Percentiles rank a stretch among this genome's conserved stretches.
Conservation (phyloP, 495 filamentous ascomycete species). For the Evernia prunastri region DNA sequence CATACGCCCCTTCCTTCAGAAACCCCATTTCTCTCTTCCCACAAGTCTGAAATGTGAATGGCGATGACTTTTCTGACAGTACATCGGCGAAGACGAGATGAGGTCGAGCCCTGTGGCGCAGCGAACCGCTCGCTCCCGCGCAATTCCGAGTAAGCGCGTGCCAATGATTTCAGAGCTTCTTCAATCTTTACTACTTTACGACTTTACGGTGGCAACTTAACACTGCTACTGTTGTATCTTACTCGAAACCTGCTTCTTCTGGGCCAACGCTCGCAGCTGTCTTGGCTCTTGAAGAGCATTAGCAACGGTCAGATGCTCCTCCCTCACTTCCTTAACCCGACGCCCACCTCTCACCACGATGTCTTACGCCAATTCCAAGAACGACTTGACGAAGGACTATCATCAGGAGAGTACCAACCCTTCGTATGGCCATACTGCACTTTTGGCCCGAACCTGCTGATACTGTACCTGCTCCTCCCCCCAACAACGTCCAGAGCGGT, state of each 20-base stretch:
- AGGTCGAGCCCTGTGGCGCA: background rate
- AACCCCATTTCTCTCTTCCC: background rate
- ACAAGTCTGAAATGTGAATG: background rate
- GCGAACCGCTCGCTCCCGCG: slow-evolving; percentile 1
- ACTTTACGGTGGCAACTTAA: background rate
- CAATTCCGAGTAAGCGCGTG: too few species aligned
- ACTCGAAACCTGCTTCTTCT: background rate
- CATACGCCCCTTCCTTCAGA: background rate
- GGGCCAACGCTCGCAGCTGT: background rate
- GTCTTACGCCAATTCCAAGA: slow-evolving; percentile 12
- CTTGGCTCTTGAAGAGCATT: background rate
- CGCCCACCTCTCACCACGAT: slow-evolving; percentile 8
- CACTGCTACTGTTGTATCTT: background rate
- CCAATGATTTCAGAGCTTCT: too few species aligned
- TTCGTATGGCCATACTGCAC: slow-evolving; percentile 52
- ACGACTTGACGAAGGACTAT: slow-evolving; percentile 24
- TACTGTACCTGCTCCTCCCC: slow-evolving; percentile 54
- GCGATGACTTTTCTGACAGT: background rate
- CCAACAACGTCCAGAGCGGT: slow-evolving; percentile 46
- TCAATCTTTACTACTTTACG: background rate
- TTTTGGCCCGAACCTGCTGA: slow-evolving; percentile 42
- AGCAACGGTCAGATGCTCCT: slow-evolving; percentile 10
- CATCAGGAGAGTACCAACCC: slow-evolving; percentile 41
- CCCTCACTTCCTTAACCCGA: background rate
- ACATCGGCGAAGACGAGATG: background rate